phyloP scores from a whole-genome alignment of 2,329 filamentous ascomycete species.

The Dendrostoma leiphaemia region DNA sequence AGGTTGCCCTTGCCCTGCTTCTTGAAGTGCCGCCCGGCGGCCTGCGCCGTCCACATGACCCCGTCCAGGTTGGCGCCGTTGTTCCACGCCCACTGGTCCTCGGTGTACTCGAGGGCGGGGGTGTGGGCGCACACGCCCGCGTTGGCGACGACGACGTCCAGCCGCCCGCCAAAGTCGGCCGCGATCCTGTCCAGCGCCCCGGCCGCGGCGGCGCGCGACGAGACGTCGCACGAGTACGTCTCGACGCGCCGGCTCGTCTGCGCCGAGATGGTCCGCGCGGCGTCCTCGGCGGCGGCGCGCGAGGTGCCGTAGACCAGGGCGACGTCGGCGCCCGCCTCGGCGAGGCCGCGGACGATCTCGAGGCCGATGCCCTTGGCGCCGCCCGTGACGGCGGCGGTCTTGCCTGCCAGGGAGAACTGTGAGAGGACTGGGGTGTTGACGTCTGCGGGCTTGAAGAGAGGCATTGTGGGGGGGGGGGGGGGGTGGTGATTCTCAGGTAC shows the following conservation, averaged over 20 bases:
- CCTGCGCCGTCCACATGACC: constrained; percentile 26
- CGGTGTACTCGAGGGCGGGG: constrained; percentile 25
- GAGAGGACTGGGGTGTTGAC: constrained; percentile 12
- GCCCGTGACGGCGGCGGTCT: constrained; percentile 44
- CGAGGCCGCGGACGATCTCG: constrained; percentile 12
- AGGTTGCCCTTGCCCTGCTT: constrained; percentile 26
- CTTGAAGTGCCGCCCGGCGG: constrained; percentile 26
- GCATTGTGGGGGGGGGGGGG: constrained; percentile 31
- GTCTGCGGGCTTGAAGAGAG: constrained; percentile 14
- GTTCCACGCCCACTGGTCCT: constrained; percentile 25
- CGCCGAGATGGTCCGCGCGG: not conserved
- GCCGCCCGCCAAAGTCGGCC: constrained; percentile 20
- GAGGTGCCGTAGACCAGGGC: constrained; percentile 7
- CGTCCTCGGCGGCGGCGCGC: not conserved
- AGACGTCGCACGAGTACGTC: constrained; percentile 1
- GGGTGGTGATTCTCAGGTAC: too few relatives aligned
- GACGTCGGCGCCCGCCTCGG: constrained; percentile 15
- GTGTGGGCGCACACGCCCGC: constrained; percentile 26
- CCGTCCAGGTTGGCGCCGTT: constrained; percentile 29
- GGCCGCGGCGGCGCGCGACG: not conserved
- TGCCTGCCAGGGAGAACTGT: constrained; percentile 44
- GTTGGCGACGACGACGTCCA: constrained; percentile 30
- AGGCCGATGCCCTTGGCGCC: constrained; percentile 37
- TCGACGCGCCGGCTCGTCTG: constrained; percentile 6
- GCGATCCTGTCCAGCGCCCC: constrained; percentile 20